Conservation (phyloP, 1,139 yeast species). For the Sugiyamaella xylanicola region DNA sequence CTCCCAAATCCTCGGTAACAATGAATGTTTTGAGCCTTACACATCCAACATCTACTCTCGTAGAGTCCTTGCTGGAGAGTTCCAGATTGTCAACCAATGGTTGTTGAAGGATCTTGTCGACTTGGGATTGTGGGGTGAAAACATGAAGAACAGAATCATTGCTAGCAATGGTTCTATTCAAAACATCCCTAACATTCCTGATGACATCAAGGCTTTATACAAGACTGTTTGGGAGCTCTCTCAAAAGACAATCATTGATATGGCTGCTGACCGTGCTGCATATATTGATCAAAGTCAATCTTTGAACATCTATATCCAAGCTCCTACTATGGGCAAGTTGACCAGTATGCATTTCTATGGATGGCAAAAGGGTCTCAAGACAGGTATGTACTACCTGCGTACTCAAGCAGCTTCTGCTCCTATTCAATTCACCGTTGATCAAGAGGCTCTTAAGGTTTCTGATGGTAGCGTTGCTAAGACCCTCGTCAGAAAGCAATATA, state of each 20-base stretch:
- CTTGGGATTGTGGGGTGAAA: conserved; percentile 77
- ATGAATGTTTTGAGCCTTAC: conserved; percentile 90
- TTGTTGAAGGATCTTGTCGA: conserved; percentile 78
- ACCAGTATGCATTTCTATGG: conserved; percentile 98
- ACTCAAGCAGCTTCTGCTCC: conserved; percentile 96
- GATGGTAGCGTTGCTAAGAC: conserved; percentile 38
- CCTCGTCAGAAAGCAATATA: conserved; percentile 43
- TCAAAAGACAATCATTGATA: conserved; percentile 82
- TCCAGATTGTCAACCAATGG: conserved; percentile 85
- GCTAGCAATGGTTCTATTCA: conserved; percentile 87
- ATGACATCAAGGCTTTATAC: conserved; percentile 73
- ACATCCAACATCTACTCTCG: conserved; percentile 86
- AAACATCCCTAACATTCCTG: conserved; percentile 72
- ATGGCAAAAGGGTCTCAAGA: conserved; percentile 95
- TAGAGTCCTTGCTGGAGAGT: conserved; percentile 85
- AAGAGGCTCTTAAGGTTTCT: conserved; percentile 48
- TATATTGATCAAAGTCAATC: conserved; percentile 95
- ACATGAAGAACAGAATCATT: conserved; percentile 79
- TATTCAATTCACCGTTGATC: conserved; percentile 86
- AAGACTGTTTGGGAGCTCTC: conserved; percentile 97
- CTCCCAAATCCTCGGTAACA: conserved; percentile 84
- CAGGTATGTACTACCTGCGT: conserved; percentile 96
- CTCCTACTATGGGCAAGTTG: conserved; percentile 89
- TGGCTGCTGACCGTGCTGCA: conserved; percentile 95
- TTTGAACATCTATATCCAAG: conserved; percentile 78